Evolutionary conservation across 2,329 filamentous ascomycete species (phyloP).

Genomic region (Colletotrichum neosansevieriae): DNA sequence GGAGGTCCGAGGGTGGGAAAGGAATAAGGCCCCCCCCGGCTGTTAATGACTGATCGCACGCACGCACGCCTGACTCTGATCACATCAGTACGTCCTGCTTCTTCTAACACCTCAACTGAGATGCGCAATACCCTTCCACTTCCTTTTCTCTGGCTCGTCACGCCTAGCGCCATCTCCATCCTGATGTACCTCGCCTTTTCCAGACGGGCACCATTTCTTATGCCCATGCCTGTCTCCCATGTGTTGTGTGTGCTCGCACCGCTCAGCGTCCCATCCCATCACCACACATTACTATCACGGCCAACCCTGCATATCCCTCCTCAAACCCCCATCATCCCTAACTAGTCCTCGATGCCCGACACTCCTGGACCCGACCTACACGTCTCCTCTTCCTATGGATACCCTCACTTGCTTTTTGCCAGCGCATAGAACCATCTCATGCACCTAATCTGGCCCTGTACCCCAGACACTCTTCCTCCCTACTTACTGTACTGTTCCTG

Average conservation of each 20-base stretch:
- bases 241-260: constrained; percentile 39
- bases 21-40: constrained; percentile 35
- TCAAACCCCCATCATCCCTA: constrained; percentile 39
- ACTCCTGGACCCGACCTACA: constrained; percentile 37
- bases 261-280: constrained; percentile 36
- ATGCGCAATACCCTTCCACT: neutral
- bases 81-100: constrained; percentile 37
- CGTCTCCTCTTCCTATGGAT: constrained; percentile 41
- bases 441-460: constrained; percentile 36
- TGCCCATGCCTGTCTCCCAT: constrained; percentile 39
- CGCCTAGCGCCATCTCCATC: constrained; percentile 14
- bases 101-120: constrained; percentile 14
- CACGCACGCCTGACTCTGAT: constrained; percentile 38
- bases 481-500: constrained; percentile 16
- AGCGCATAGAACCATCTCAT: constrained; percentile 42
- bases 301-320: constrained; percentile 36
- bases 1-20: constrained; percentile 39
- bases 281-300: constrained; percentile 36
- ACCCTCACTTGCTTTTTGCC: constrained; percentile 42
- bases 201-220: constrained; percentile 31
- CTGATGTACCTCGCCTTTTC: constrained; percentile 13
- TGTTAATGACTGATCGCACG: constrained; percentile 40
- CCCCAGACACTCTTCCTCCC: constrained; percentile 21
- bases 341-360: constrained; percentile 35
- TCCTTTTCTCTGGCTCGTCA: constrained; percentile 20